Conservation (phyloP, 257 asterid genomes). For the Solanum etuberosum region DNA sequence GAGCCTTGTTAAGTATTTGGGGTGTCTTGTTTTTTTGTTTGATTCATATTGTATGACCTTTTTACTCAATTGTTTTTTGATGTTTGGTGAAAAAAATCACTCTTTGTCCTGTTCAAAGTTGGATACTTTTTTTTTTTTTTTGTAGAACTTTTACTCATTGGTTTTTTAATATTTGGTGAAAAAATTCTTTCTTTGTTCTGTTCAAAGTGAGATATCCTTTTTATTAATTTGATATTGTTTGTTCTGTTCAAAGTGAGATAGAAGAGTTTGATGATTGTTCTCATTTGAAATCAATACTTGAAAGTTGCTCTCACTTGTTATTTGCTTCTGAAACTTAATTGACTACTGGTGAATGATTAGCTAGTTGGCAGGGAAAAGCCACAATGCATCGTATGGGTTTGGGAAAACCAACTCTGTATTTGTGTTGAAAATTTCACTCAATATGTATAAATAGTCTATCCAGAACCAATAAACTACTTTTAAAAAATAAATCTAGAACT, state of each 20-base stretch:
- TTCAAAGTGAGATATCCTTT: neutral
- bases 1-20: neutral
- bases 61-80: neutral
- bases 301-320: neutral
- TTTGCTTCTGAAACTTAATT: neutral
- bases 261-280: neutral
- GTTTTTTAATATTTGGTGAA: neutral
- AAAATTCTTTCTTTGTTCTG: neutral
- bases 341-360: neutral
- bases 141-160: neutral
- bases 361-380: neutral
- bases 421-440: neutral
- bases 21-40: neutral
- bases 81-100: neutral
- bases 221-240: neutral
- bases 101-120: neutral
- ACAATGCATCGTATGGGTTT: neutral
- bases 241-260: neutral
- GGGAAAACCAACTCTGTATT: neutral
- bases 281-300: neutral
- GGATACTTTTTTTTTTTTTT: neutral
- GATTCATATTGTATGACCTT: neutral
- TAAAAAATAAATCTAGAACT: neutral
- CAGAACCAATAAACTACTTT: neutral
- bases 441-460: neutral